Evolutionary conservation across 1,284 basidiomycete genomes (phyloP).

Genomic region (Porogramme epimiltina): DNA sequence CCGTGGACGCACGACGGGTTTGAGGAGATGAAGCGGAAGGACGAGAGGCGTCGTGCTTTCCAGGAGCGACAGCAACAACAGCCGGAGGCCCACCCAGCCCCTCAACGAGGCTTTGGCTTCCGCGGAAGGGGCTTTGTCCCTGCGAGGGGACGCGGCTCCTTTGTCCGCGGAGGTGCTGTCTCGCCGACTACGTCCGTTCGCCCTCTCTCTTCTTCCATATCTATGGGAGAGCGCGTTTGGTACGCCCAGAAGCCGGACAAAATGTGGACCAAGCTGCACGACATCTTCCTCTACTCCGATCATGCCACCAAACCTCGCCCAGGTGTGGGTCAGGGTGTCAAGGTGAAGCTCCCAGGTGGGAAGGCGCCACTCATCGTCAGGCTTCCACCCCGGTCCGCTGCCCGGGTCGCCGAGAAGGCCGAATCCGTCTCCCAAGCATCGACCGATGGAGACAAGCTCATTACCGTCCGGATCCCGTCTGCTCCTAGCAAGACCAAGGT

Average conservation of each 20-base stretch:
- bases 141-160: slow-evolving; percentile 46
- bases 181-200: slow-evolving; percentile 29
- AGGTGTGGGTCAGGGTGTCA: slow-evolving; percentile 53
- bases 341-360: slow-evolving; percentile 61
- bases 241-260: slow-evolving; percentile 75
- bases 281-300: slow-evolving; percentile 69
- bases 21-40: slow-evolving; percentile 77
- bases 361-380: slow-evolving; percentile 33
- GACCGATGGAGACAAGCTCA: slow-evolving; percentile 46
- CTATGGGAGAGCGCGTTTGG: slow-evolving; percentile 55
- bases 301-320: slow-evolving; percentile 53
- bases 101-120: slow-evolving; percentile 34
- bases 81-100: slow-evolving; percentile 26
- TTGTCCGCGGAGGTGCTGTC: slow-evolving; percentile 31
- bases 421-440: slow-evolving; percentile 11
- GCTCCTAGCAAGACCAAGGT: slow-evolving; percentile 34
- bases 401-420: slow-evolving; percentile 7
- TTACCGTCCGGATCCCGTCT: slow-evolving; percentile 58
- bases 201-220: slow-evolving; percentile 29
- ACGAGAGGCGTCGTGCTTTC: slow-evolving; percentile 53
- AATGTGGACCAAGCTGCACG: slow-evolving; percentile 79
- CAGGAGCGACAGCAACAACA: slow-evolving; percentile 19
- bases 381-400: slow-evolving; percentile 22
- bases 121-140: slow-evolving; percentile 41
- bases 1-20: slow-evolving; percentile 83